Evolutionary conservation across 768 basidiomycete species (phyloP).

Genomic region (Daedaleopsis sinensis): DNA sequence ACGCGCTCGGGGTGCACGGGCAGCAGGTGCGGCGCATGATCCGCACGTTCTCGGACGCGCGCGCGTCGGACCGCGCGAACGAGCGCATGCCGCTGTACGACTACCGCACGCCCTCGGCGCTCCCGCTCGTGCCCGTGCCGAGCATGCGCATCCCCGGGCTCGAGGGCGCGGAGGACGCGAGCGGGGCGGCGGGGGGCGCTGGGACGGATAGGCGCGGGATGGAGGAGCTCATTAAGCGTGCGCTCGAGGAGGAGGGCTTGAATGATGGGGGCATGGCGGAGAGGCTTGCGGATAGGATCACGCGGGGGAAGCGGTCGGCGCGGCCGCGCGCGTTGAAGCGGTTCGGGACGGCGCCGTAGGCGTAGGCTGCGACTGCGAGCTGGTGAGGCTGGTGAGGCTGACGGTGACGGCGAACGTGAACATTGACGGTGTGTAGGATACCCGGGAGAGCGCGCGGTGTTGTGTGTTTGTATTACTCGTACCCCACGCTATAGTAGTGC

Average conservation of each 20-base stretch:
- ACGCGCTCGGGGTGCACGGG: slow-evolving; percentile 66
- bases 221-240: slow-evolving; percentile 67
- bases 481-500: background rate
- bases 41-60: slow-evolving; percentile 79
- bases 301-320: slow-evolving; percentile 50
- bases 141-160: slow-evolving; percentile 53
- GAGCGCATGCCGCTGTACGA: slow-evolving; percentile 71
- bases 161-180: slow-evolving; percentile 25
- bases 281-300: slow-evolving; percentile 63
- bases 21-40: slow-evolving; percentile 62
- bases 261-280: slow-evolving; percentile 58
- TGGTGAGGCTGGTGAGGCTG: too few relatives aligned
- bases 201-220: slow-evolving; percentile 44
- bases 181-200: slow-evolving; percentile 43
- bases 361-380: background rate
- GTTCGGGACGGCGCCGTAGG: slow-evolving; percentile 52
- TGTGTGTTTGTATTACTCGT: background rate
- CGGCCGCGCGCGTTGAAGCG: slow-evolving; percentile 62
- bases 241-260: slow-evolving; percentile 54
- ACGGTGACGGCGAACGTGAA: too few relatives aligned
- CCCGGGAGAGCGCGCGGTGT: background rate
- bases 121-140: slow-evolving; percentile 59
- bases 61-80: slow-evolving; percentile 72
- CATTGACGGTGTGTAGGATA: slow-evolving; percentile 10
- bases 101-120: slow-evolving; percentile 28